Base-by-base conservation (phyloP, 176 grass and related monocot species). In the Oryza longistaminata region DNA sequence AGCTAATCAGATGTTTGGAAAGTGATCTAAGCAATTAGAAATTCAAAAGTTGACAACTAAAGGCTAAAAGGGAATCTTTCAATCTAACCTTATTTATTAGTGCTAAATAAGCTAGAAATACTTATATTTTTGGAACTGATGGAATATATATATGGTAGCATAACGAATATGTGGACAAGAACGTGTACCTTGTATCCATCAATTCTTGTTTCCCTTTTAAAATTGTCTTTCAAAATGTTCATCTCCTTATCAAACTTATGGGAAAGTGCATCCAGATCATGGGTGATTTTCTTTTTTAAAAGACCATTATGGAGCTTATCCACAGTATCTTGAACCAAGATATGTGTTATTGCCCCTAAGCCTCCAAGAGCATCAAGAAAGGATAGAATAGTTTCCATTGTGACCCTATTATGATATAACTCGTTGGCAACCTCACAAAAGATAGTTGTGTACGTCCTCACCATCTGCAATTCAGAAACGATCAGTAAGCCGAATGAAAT, bases 331-430 rank as follows among this genome's bases (percentile, higher is more conserved):
- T 58, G 73, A n/a, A 37, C 73, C 17, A 76, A 33, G 27, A 58
- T 37, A 22, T 58, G 73, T n/a, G 9, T 55, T n/a, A 76, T 76
- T 76, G 29, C 4, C 27, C 48, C 48, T 2, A 58, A 76, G 49
- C 49, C 27, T 76, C 73, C 55, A 35, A 76, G 7, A 76, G 29
- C 49, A 76, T 31, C 29, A 58, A 76, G 4, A 76, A 76, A 58
- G 8, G 29, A 58, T 8, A 34, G 9, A 58, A 31, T 76, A 29
- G 9, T 37, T 58, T 76, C 45, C 45, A 13, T 48, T 48, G 13
- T 48, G 10, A 12, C 45, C 46, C 19, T 15, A 27, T 33, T 11
- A 75, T 48, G 45, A 48, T 48, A 48, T 48, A 3, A 11, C 12
- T 48, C 45, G 9, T 13, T 13, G 45, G 45, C 10, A 13, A 4